Conservation (phyloP, 2,329 filamentous ascomycete species). For the Furcasterigmium sp. region DNA sequence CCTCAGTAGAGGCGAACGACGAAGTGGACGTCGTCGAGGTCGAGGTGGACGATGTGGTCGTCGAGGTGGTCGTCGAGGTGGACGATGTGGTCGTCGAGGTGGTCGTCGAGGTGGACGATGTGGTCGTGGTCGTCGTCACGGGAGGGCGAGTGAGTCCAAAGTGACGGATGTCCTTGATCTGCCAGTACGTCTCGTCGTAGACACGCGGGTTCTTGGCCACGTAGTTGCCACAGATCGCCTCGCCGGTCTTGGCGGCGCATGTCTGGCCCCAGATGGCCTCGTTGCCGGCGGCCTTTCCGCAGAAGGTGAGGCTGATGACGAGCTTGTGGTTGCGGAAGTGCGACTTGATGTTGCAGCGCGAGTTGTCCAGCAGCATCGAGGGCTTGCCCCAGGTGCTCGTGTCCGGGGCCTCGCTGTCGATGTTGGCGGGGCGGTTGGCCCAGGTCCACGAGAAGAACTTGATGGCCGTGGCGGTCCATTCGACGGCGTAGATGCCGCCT, state of each 20-base stretch:
- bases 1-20: not conserved
- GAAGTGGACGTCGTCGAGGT: not conserved
- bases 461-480: slow-evolving; percentile 35
- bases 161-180: slow-evolving; percentile 38
- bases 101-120: not conserved
- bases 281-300: slow-evolving; percentile 61
- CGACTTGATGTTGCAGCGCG: slow-evolving; percentile 55
- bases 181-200: slow-evolving; percentile 32
- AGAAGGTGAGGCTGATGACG: slow-evolving; percentile 70
- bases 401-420: slow-evolving; percentile 43
- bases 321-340: slow-evolving; percentile 65
- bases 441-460: slow-evolving; percentile 34
- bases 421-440: slow-evolving; percentile 24
- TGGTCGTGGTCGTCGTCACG: slow-evolving; percentile 16
- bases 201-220: slow-evolving; percentile 27
- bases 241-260: slow-evolving; percentile 18
- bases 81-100: not conserved
- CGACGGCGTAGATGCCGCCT: slow-evolving; percentile 38
- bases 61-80: not conserved
- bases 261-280: slow-evolving; percentile 18
- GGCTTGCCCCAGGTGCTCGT: slow-evolving; percentile 63
- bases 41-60: not conserved
- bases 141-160: slow-evolving; percentile 16
- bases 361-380: slow-evolving; percentile 51
- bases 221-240: slow-evolving; percentile 26